Evolutionary conservation across 1,284 basidiomycete genomes (phyloP), one percentile per base, ranked within the genome.

Genomic region (Moesziomyces sp.): DNA sequence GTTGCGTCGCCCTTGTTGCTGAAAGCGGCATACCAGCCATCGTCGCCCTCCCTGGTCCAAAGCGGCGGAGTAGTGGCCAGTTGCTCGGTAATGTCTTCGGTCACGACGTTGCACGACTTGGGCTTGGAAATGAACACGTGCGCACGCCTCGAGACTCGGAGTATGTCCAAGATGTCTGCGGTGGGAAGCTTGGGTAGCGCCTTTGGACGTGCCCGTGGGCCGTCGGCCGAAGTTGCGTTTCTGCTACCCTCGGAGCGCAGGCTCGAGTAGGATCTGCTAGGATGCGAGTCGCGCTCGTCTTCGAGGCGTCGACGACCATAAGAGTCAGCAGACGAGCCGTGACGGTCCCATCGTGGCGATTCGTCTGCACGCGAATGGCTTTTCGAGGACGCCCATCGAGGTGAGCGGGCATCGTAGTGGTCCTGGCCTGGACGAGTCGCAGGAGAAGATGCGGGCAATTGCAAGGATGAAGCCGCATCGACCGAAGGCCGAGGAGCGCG

Each of bases 1-100:
- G 26, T 53, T 3, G 77, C 65, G 1, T 77, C 78, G 7, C 59
- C 48, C 2, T 28, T 44, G 2, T 16, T 19, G 10, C 54, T 35
- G 59, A 83, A 86, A 14, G 78, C 79, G 43, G 82, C 71, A 67
- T 84, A 85, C 81, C 78, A 85, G 33, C 80, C 83, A 9, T 59
- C 43, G 2, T 72, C 62, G 50, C 85, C 81, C 47, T 74, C 71
- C 16, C 78, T 66, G 7, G 85, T 71, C 74, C 82, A 69, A 18
- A 38, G 51, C n/a, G 67, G 74, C 30, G 47, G 48, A 43, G 77
- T 77, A 40, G 48, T 52, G 47, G 63, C 49, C 42, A 85, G 74
- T 19, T 75, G 61, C 16, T 30, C 51, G n/a, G 77, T 61, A 9
- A 85, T 62, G 9, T 74, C 74, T 3, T 55, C 52, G n/a, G 52